Evolutionary conservation across 331 rosid species (phyloP).

Genomic region (Phaseolus coccineus): DNA sequence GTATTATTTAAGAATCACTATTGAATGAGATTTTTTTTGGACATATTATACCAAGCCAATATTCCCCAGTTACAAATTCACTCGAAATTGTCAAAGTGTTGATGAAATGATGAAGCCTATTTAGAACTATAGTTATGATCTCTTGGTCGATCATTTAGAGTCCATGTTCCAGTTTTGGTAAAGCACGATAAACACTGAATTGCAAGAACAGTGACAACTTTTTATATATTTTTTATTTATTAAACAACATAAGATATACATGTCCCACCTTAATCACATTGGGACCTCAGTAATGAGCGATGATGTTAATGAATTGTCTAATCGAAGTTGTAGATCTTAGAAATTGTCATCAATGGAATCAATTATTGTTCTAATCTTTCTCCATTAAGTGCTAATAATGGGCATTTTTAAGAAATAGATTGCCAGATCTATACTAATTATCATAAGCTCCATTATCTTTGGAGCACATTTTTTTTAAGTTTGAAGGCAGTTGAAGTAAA

Average conservation of each 20-base stretch:
- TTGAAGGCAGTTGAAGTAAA: not conserved
- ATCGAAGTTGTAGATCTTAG: slow-evolving; percentile 22
- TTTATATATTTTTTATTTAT: not conserved
- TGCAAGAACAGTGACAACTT: not conserved
- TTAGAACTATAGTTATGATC: not conserved
- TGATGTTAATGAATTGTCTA: slow-evolving; percentile 2
- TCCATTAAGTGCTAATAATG: slow-evolving; percentile 13
- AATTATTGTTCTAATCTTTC: not conserved
- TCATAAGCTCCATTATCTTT: slow-evolving; percentile 1
- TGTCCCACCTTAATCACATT: not conserved
- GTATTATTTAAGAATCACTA: not conserved
- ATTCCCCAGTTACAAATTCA: not conserved
- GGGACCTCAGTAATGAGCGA: not conserved
- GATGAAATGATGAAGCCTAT: not conserved
- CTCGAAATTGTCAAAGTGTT: not conserved
- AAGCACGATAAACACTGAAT: not conserved
- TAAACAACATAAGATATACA: not conserved
- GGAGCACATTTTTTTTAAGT: not conserved
- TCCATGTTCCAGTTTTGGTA: not conserved
- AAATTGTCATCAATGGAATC: slow-evolving; percentile 29
- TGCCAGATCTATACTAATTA: slow-evolving; percentile 7
- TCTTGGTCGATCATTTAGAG: not conserved
- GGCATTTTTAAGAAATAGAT: not conserved
- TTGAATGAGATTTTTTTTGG: not conserved
- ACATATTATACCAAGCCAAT: not conserved